Base-by-base conservation (phyloP, 2,329 filamentous ascomycete species). In the Fusarium sp. region DNA sequence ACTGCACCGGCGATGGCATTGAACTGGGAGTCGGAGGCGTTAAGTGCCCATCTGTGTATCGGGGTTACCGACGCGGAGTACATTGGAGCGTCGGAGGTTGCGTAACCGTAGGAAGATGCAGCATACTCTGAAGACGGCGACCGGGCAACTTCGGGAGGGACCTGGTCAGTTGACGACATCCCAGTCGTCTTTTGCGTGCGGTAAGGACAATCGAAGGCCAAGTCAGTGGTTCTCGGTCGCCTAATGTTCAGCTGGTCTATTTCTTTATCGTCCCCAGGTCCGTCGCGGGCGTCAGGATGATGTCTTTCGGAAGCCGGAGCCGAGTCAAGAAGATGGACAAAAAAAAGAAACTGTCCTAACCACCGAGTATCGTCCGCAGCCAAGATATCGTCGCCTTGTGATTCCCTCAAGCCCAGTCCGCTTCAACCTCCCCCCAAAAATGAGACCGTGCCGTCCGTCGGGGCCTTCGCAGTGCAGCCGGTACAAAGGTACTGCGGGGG, bases 1-100 rank as follows among this genome's bases (percentile, higher is more conserved):
- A 92, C 83, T 44, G 93, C 94, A 52, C 95, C 95, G 38, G 92
- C 89, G 53, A 97, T 82, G 61, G 92, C 92, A 75, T 96, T 92
- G 75, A 98, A 88, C 62, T 86, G 83, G 17, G 84, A 80, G 61
- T 87, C 83, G 31, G 84, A 85, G 46, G 85, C 84, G 35, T 72
- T 69, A 43, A 79, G 75, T 19, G 84, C 81, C 83, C 85, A 88
- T 67, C 77, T 78, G 72, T 88, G 81, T 61, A 86, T 69, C 46
- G 75, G 69, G 43, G 82, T 82, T 68, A 78, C 55, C 38, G 63
- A 58, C 44, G 66, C 63, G 41, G 66, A 46, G 53, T 72, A 65
- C 75, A 76, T 76, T 66, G 73, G 63, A 49, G 69, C 66, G 64
- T 70, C 66, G 71, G 69, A 50, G 50, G 75, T 65, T 70, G 68